Evolutionary conservation across 768 basidiomycete species (phyloP).

Genomic region (Lyophyllum decastes): DNA sequence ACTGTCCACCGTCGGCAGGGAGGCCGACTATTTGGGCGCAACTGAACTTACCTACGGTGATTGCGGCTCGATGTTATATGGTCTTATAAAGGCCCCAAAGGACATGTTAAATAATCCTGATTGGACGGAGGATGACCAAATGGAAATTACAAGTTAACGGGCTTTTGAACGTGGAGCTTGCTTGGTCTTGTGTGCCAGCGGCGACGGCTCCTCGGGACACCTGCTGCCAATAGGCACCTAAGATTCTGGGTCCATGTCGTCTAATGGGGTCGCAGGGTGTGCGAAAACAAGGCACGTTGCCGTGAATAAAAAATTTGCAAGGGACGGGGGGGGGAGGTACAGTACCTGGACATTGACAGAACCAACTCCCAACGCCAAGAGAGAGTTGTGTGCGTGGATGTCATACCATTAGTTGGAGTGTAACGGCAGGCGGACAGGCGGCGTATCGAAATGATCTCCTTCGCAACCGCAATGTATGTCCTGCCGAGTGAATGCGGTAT

Average conservation of each 20-base stretch:
- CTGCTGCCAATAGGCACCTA: background rate
- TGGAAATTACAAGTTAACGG: background rate
- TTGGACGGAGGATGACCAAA: constrained; percentile 5
- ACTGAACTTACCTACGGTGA: constrained; percentile 4
- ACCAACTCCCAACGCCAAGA: constrained; percentile 3
- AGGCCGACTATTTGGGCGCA: background rate
- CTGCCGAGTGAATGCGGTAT: constrained; percentile 7
- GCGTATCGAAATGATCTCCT: background rate
- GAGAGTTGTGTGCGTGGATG: background rate
- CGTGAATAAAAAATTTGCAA: background rate
- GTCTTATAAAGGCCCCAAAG: background rate
- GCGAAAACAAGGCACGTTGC: constrained; percentile 5
- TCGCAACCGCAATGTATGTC: constrained; percentile 3
- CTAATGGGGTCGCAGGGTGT: constrained; percentile 1
- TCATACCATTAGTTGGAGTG: background rate
- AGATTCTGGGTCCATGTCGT: background rate
- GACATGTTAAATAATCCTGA: constrained; percentile 4
- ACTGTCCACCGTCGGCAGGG: background rate
- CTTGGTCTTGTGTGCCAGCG: background rate
- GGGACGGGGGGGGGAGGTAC: background rate
- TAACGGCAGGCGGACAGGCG: background rate
- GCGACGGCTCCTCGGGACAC: background rate
- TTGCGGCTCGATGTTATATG: constrained; percentile 1
- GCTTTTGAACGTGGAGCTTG: background rate
- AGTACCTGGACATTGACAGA: constrained; percentile 8